Evolutionary conservation across 352 stramenopile species (phyloP), one percentile per base, ranked within the genome.

Genomic region (Paralagenidium karlingii): DNA sequence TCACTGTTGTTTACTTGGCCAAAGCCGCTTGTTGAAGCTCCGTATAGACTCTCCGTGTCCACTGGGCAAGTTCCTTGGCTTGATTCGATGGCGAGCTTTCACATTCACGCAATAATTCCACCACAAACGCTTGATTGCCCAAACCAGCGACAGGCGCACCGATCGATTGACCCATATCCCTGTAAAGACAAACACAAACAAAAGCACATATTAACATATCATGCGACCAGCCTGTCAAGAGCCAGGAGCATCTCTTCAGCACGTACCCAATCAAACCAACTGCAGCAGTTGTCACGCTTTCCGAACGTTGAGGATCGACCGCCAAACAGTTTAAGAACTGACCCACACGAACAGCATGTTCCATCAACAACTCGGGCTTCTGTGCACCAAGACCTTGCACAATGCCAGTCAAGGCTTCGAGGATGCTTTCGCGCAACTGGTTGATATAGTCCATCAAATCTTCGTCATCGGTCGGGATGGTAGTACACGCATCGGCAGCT

Each of bases 401-500:
- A 51, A 99, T 98, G 20, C 94, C 94, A 22, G 89, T 97, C 40
- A 98, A 95, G 12, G 92, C 93, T 55, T 99, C 94, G 22, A 99
- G 59, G 29, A 99, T 94, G 47, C 80, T 87, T 52, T 97, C 87
- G 36, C 93, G 77, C 8, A 99, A 69, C 39, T 82, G 68, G 63
- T 98, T 98, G 56, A 99, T 94, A 59, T 97, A 98, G 30, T 97
- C 90, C 49, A 98, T 84, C n/a, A 97, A 75, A 38, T 99, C 94
- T 46, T 99, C 94, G 51, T 98, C 94, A 43, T 98, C 86, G 5
- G 83, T 85, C 16, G 79, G 60, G 34, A 94, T 88, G 11, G 70
- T 66, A 21, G 71, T 64, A 22, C 85, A 95, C n/a, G 79, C 67
- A 21, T 82, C 78, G 10, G 92, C 86, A 5, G 78, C 78, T 47